phyloP scores from a whole-genome alignment of 768 basidiomycete species.

The Panus rudis region DNA sequence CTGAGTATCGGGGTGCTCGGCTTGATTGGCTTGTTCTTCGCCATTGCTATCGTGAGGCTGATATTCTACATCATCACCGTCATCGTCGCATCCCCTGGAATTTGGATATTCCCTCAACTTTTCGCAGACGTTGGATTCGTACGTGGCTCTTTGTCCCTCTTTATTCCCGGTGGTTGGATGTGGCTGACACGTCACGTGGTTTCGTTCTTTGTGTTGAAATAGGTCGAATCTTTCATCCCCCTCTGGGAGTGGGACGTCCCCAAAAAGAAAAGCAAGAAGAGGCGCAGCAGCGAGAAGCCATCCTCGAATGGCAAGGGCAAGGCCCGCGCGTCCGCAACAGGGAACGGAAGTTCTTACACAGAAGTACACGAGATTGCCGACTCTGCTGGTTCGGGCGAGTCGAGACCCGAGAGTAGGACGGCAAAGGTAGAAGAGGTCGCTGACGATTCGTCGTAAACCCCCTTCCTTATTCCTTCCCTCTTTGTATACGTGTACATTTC shows the following conservation, averaged over 20 bases:
- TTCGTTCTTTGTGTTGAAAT: not conserved
- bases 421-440: constrained; percentile 27
- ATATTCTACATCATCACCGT: constrained; percentile 94
- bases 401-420: constrained; percentile 25
- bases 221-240: constrained; percentile 98
- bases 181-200: constrained; percentile 1
- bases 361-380: constrained; percentile 16
- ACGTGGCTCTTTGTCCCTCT: constrained; percentile 33
- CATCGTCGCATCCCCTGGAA: constrained; percentile 79
- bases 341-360: constrained; percentile 9
- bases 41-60: constrained; percentile 79
- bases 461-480: not conserved
- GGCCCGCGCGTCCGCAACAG: constrained; percentile 5
- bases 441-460: constrained; percentile 23
- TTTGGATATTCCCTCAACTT: constrained; percentile 98
- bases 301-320: constrained; percentile 31
- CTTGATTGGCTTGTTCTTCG: constrained; percentile 87
- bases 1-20: constrained; percentile 83
- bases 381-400: constrained; percentile 20
- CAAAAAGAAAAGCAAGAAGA: constrained; percentile 63
- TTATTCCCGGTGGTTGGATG: not conserved
- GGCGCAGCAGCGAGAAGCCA: constrained; percentile 39
- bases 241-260: constrained; percentile 94
- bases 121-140: constrained; percentile 99
- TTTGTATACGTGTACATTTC: constrained; percentile 8